Evolutionary conservation across 108 stramenopile genomes (phyloP).

Genomic region (Skeletonema costatum): DNA sequence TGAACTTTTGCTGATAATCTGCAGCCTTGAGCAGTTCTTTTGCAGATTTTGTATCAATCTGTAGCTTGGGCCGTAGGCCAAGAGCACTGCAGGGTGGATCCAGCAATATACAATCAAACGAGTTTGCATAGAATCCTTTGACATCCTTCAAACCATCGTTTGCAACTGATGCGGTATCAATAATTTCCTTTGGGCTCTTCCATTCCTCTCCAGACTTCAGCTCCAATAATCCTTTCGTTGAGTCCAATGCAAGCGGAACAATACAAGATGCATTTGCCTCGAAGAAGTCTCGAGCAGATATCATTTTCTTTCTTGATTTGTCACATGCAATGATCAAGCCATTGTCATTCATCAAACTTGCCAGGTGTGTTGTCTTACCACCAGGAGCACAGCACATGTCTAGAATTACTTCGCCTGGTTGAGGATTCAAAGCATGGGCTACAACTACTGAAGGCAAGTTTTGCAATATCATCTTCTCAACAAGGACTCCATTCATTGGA

Average conservation of each 20-base stretch:
- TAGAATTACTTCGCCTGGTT: conserved; percentile 78
- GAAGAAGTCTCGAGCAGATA: conserved; percentile 51
- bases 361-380: conserved; percentile 91
- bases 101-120: conserved; percentile 77
- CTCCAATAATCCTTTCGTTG: conserved; percentile 57
- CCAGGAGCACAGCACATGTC: conserved; percentile 96
- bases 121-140: conserved; percentile 58
- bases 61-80: conserved; percentile 75
- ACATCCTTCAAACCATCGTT: conserved; percentile 53
- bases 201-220: conserved; percentile 8
- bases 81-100: conserved; percentile 84
- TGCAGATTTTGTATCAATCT: conserved; percentile 36
- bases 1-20: conserved; percentile 64
- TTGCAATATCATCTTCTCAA: conserved; percentile 60
- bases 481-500: conserved; percentile 53
- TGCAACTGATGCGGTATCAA: conserved; percentile 31
- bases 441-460: conserved; percentile 79
- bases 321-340: conserved; percentile 92
- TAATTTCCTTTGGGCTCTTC: conserved; percentile 39
- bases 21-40: conserved; percentile 55
- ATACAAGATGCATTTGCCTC: conserved; percentile 63
- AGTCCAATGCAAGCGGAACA: conserved; percentile 62
- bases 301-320: conserved; percentile 76
- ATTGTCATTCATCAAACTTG: conserved; percentile 81
- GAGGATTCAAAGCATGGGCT: conserved; percentile 78